Base-by-base conservation (phyloP, 2,329 filamentous ascomycete genomes). In the Teratosphaeria gauchensis region DNA sequence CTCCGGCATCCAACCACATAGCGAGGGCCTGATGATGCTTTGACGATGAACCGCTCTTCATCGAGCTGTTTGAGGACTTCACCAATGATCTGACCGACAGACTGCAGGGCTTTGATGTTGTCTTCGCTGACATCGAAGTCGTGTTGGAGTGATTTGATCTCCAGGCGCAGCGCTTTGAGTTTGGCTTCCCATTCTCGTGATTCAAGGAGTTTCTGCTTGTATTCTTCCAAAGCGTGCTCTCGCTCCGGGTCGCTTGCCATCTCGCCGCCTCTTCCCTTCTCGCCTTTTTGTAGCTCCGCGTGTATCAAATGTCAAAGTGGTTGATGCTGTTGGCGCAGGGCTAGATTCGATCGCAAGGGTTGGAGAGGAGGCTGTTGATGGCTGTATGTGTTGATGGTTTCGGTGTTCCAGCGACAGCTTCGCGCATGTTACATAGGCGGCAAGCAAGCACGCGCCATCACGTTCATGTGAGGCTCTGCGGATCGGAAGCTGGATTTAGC, bases 171-270 rank as follows among this genome's bases (percentile, higher is more conserved):
- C 56, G 87, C 84, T 80, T 97, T 99, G 62, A 99, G 84, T 82
- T 97, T 99, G 56, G 92, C 88, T 77, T 99, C 95, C 91, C 91
- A 97, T 82, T 99, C 94, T 76, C 95, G 85, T 68, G 95, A 95
- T 76, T 99, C 92, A 71, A 96, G 83, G 69, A 81, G 73, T 72
- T 80, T 80, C 55, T 68, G 70, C 73, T 80, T 80, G 75, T 80
- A 81, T 65, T 78, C 75, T 35, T 80, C 76, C 59, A 81, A 76
- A 58, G 78, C 77, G 59, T 79, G 76, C 58, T 78, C 74, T 65
- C 78, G 73, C 73, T 80, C 78, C n/a, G 78, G 75, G 62, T 80
- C 78, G 59, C 62, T 60, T 56, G 58, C 62, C 68, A 70, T 71
- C 21, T 58, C 52, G 46, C 46, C 51, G 24, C 31, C 16, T 56